phyloP scores from a whole-genome alignment of 164 flowering plant genomes.

The Vitis rupestris region DNA sequence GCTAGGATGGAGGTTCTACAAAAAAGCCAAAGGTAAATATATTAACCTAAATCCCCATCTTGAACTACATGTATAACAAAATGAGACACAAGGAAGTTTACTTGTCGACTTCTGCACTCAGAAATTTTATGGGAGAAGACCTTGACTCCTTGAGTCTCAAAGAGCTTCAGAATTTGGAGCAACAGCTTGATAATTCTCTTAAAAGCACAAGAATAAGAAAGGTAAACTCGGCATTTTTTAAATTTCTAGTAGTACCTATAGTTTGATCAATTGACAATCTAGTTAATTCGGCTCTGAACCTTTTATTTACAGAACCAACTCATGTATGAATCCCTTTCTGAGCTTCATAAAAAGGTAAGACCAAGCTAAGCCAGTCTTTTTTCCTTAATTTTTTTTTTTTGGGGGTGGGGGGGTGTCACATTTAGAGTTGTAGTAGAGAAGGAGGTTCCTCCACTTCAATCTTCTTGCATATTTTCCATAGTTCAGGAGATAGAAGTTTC shows the following conservation, averaged over 20 bases:
- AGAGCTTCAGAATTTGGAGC: conserved; percentile 65
- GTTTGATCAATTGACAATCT: no score
- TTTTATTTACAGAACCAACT: conserved; percentile 46
- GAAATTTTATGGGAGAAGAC: conserved; percentile 62
- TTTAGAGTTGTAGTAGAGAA: no score
- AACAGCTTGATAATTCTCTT: conserved; percentile 51
- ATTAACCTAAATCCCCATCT: no score
- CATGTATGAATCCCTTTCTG: conserved; percentile 56
- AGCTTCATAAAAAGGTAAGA: conserved; percentile 56
- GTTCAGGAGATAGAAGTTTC: not conserved
- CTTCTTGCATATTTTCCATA: not conserved
- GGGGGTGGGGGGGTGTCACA: no score
- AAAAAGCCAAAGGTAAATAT: conserved; percentile 41
- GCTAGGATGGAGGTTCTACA: conserved; percentile 55
- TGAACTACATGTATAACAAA: no score
- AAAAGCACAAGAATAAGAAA: conserved; percentile 45
- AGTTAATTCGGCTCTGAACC: not conserved
- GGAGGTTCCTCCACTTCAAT: not conserved
- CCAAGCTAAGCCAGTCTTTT: no score
- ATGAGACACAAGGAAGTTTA: no score
- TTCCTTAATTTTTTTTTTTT: no score
- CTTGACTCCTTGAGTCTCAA: conserved; percentile 40
- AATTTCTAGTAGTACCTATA: no score
- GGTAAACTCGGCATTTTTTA: conserved; percentile 23
- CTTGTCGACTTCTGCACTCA: conserved; percentile 2